These are phyloP conservation scores for Neurospora sp. DNA, from an alignment of 2,329 filamentous ascomycete species.

Conservation along the genomic window DNA sequence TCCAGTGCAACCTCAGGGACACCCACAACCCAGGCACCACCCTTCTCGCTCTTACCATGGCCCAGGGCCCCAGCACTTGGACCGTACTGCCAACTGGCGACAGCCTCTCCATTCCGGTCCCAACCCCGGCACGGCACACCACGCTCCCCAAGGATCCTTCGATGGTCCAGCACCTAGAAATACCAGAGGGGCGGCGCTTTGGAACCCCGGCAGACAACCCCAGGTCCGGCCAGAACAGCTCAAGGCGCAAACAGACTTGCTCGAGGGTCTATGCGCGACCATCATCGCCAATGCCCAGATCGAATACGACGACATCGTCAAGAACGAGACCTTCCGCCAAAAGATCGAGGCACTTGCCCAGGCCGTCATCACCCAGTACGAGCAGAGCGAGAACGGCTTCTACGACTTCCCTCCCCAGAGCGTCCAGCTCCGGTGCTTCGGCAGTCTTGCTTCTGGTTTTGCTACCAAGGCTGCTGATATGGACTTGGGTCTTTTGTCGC, in stretches of 20 bases:
- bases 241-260: constrained; percentile 34
- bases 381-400: constrained; percentile 29
- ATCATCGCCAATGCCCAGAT: constrained; percentile 55
- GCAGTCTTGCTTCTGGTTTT: constrained; percentile 75
- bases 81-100: constrained; percentile 16
- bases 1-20: constrained; percentile 4
- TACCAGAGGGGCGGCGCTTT: constrained; percentile 9
- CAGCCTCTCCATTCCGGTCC: constrained; percentile 10
- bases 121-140: constrained; percentile 10
- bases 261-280: constrained; percentile 37
- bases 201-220: constrained; percentile 25
- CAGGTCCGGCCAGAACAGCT: constrained; percentile 33
- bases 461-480: constrained; percentile 83
- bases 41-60: constrained; percentile 24
- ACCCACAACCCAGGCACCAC: constrained; percentile 20
- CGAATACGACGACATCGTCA: constrained; percentile 47
- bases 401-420: constrained; percentile 40
- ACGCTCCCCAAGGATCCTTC: constrained; percentile 5
- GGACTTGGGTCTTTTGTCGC: constrained; percentile 72
- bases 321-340: constrained; percentile 62
- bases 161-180: constrained; percentile 11
- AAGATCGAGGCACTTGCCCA: constrained; percentile 56
- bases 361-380: constrained; percentile 43
- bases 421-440: constrained; percentile 68
- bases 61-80: constrained; percentile 16